A percentile compares a stretch with the other conserved stretches of the same genome.
These are phyloP conservation scores for Barnettozyma populi DNA, from an alignment of 805 yeast species.

Conservation along the genomic window DNA sequence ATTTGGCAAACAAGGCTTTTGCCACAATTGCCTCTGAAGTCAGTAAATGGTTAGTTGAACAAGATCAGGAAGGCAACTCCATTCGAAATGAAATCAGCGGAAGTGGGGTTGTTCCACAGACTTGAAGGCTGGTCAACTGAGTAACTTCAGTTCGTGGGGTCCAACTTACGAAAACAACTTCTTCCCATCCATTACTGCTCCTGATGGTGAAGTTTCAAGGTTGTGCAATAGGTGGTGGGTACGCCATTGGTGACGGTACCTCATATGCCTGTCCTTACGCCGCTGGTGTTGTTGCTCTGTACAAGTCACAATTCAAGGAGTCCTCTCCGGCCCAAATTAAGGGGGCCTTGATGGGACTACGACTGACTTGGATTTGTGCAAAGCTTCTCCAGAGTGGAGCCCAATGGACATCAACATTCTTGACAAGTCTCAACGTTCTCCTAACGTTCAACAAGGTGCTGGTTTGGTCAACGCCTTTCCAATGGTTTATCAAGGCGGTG, in stretches of 20 bases:
- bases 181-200: constrained; percentile 10
- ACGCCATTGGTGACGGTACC: constrained; percentile 11
- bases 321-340: constrained; percentile 8
- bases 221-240: constrained; percentile 5
- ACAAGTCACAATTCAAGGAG: constrained; percentile 1
- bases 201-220: constrained; percentile 3
- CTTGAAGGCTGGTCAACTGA: constrained; percentile 11
- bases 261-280: constrained; percentile 15
- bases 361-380: too few relatives aligned
- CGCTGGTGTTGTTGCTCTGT: constrained; percentile 16
- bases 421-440: too few relatives aligned
- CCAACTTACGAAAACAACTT: constrained; percentile 12
- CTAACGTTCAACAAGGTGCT: too few relatives aligned
- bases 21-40: too few relatives aligned
- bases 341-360: neutral
- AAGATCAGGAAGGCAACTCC: too few relatives aligned
- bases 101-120: neutral
- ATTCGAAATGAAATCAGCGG: too few relatives aligned
- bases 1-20: too few relatives aligned
- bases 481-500: too few relatives aligned
- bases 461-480: too few relatives aligned
- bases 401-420: too few relatives aligned
- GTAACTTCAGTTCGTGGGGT: constrained; percentile 11
- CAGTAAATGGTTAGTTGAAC: too few relatives aligned
- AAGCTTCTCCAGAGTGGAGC: too few relatives aligned